phyloP scores from a whole-genome alignment of 176 grass and related monocot species.

The Triticum aestivum region IWGSC_CS_RefSeq_v2.1 NC_057808.1:259881957-259882456 shows the following conservation, averaged over 20 bases:
- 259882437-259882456: neutral
- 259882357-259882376: neutral
- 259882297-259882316: neutral
- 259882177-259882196: neutral
- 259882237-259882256: neutral
- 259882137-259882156: neutral
- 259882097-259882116: neutral
- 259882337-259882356: neutral
- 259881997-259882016: neutral
- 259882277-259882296: constrained; percentile 2
- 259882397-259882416: constrained; percentile 10
- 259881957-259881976: neutral
- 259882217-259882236: neutral
- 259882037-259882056: neutral
- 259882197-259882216: neutral
- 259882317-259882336: constrained; percentile 6
- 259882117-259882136: neutral
- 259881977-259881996: neutral
- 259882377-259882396: neutral
- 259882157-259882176: neutral
- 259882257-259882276: neutral
- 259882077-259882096: neutral
- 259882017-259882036: neutral
- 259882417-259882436: neutral
- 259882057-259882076: neutral